Conservation (phyloP, 2,329 filamentous ascomycete species). For the Colletotrichum gigasporum region DNA sequence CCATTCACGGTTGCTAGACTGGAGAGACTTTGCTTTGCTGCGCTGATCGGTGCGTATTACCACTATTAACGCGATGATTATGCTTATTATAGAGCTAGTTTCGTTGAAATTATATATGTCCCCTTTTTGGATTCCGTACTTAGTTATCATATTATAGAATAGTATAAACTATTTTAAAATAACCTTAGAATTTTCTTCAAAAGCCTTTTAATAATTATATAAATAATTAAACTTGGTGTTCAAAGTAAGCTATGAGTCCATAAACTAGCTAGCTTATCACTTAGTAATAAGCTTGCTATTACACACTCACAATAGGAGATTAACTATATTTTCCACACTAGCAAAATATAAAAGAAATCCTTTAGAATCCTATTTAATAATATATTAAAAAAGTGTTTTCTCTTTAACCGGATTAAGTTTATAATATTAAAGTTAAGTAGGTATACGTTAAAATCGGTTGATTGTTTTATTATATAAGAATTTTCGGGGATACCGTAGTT, state of each 20-base stretch:
- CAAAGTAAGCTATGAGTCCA: constrained; percentile 6
- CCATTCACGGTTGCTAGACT: neutral
- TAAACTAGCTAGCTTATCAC: neutral
- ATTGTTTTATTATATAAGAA: neutral
- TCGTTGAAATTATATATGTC: constrained; percentile 36
- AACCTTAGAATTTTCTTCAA: constrained; percentile 21
- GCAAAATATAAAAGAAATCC: neutral
- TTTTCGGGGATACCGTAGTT: neutral
- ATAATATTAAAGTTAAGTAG: neutral
- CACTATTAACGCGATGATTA: constrained; percentile 16
- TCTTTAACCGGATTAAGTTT: constrained; percentile 19
- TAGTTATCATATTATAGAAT: constrained; percentile 24
- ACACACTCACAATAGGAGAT: neutral
- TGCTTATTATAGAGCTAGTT: constrained; percentile 33
- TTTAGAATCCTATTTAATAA: constrained; percentile 12
- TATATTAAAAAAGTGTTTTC: constrained; percentile 16
- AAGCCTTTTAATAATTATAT: constrained; percentile 33
- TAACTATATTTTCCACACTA: constrained; percentile 4
- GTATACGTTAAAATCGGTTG: neutral
- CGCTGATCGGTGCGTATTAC: neutral
- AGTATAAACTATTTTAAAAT: constrained; percentile 20
- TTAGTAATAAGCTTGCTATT: constrained; percentile 8
- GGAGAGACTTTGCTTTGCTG: neutral
- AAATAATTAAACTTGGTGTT: constrained; percentile 6
- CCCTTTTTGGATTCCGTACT: constrained; percentile 27